These are phyloP conservation scores for Taiozyma sp. DNA, from an alignment of 1,139 yeast species.

Conservation along the genomic window DNA sequence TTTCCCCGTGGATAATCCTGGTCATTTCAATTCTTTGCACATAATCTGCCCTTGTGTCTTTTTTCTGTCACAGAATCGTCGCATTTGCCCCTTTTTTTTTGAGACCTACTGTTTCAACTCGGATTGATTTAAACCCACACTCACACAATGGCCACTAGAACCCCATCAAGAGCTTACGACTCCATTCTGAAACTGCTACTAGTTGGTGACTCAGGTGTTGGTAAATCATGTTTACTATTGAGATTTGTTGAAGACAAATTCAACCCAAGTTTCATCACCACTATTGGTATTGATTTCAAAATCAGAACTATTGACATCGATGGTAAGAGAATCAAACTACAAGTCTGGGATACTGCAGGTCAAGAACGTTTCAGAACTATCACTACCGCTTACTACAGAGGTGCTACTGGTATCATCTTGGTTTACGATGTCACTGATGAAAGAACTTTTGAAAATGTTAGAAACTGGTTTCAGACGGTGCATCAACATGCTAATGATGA, in stretches of 20 bases:
- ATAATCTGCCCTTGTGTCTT: background rate
- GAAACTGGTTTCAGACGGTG: constrained; percentile 92
- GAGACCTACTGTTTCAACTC: background rate
- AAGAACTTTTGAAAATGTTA: constrained; percentile 76
- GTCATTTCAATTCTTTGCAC: background rate
- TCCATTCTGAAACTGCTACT: constrained; percentile 89
- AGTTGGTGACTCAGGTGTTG: constrained; percentile 97
- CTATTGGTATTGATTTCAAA: constrained; percentile 97
- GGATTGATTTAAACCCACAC: background rate
- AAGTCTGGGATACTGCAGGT: constrained; percentile 99
- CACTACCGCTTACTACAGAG: constrained; percentile 97
- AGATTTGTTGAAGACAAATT: constrained; percentile 97
- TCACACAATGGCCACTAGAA: constrained; percentile 44
- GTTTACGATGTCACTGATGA: constrained; percentile 97
- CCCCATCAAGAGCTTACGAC: constrained; percentile 80
- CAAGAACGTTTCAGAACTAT: constrained; percentile 98
- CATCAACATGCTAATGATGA: constrained; percentile 96
- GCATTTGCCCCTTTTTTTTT: background rate
- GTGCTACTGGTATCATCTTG: constrained; percentile 96
- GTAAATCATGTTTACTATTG: constrained; percentile 89
- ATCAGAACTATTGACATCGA: constrained; percentile 93
- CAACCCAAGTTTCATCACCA: constrained; percentile 93
- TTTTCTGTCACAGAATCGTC: background rate
- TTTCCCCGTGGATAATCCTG: background rate
- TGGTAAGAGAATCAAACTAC: constrained; percentile 88